phyloP scores from a whole-genome alignment of 139 green algal genomes.

The Chlamydomonas sphaeroides region DNA sequence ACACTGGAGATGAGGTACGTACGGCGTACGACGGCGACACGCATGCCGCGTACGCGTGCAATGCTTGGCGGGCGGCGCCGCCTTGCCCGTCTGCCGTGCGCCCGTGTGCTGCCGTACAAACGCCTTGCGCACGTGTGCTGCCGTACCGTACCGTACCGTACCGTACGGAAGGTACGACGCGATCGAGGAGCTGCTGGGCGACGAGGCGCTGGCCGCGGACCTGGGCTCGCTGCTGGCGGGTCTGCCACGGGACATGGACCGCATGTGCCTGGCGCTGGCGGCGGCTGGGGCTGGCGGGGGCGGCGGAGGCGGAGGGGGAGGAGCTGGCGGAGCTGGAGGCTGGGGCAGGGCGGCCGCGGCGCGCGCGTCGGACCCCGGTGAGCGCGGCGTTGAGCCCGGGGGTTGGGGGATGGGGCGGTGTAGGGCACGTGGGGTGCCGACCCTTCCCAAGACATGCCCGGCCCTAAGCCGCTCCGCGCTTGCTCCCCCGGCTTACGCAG shows the following conservation, averaged over 20 bases:
- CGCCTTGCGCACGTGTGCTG: no score
- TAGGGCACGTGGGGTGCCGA: no score
- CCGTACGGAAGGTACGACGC: constrained; percentile 50
- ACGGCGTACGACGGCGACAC: no score
- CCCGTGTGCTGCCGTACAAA: no score
- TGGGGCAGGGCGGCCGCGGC: not conserved
- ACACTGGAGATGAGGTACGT: constrained; percentile 79
- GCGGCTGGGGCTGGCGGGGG: not conserved
- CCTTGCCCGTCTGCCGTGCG: no score
- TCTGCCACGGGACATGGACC: constrained; percentile 66
- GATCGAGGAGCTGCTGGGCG: constrained; percentile 61
- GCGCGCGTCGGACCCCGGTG: not conserved
- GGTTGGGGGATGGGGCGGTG: no score
- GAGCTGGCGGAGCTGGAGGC: not conserved
- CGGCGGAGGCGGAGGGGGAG: not conserved
- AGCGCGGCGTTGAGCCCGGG: not conserved
- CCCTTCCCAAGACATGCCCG: no score
- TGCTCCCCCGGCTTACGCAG: no score
- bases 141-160: no score
- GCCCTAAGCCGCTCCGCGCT: no score
- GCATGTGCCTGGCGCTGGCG: constrained; percentile 59
- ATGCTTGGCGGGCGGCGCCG: no score
- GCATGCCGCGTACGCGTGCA: no score
- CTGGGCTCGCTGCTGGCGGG: constrained; percentile 3
- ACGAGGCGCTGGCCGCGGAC: constrained; percentile 33